Conservation (phyloP, 192 early-diverging fungal species). For the Coemansia sp. region DNA sequence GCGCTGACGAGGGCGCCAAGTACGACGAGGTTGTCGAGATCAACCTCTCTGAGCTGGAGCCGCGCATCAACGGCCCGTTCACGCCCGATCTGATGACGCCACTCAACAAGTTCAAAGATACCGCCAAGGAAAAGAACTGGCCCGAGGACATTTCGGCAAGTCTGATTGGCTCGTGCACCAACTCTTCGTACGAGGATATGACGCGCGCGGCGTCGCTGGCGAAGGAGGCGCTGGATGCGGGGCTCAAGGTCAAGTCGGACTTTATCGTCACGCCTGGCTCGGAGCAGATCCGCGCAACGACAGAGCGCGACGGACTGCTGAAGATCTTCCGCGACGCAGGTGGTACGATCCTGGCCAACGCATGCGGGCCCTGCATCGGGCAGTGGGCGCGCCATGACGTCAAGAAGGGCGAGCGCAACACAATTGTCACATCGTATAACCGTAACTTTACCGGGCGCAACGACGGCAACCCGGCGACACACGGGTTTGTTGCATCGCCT, state of each 20-base stretch:
- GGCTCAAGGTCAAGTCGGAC: constrained; percentile 76
- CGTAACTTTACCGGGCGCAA: constrained; percentile 99
- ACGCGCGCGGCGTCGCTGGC: constrained; percentile 86
- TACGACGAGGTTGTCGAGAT: constrained; percentile 96
- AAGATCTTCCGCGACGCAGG: constrained; percentile 73
- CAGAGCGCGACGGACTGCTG: constrained; percentile 86
- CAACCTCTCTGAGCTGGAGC: constrained; percentile 89
- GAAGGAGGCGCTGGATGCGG: constrained; percentile 75
- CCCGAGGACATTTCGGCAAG: constrained; percentile 82
- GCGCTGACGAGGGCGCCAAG: constrained; percentile 79
- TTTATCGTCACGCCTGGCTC: constrained; percentile 95
- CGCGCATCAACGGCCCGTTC: constrained; percentile 96
- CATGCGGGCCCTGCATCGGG: constrained; percentile 98
- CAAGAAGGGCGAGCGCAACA: constrained; percentile 95
- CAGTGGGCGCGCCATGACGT: constrained; percentile 98
- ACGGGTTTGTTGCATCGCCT: constrained; percentile 93
- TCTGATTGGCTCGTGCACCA: constrained; percentile 98
- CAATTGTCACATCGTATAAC: constrained; percentile 99
- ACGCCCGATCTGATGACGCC: constrained; percentile 95
- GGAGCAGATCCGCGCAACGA: constrained; percentile 96
- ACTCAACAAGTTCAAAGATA: constrained; percentile 86
- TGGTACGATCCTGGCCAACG: constrained; percentile 92
- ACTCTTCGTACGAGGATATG: constrained; percentile 99
- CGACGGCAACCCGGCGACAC: constrained; percentile 96
- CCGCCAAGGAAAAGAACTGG: constrained; percentile 86